phyloP scores from a whole-genome alignment of 169 alveolate genomes.

The Plasmodium billcollinsi region DNA sequence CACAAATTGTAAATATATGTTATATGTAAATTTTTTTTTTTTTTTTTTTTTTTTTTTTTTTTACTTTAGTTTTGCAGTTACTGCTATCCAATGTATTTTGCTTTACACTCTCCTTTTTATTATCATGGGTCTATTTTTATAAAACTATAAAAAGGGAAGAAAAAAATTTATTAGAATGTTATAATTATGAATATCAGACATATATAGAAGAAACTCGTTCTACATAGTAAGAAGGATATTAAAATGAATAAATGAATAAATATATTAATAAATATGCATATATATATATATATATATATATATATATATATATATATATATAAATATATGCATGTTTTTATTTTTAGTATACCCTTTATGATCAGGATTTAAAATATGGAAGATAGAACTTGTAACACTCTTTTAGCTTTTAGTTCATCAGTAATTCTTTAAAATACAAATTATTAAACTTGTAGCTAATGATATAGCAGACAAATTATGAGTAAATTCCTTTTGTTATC shows the following conservation, averaged over 20 bases:
- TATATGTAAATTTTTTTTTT: no score
- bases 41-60: conserved; percentile 13
- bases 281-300: neutral
- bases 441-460: no score
- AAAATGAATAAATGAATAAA: neutral
- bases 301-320: neutral
- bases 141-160: conserved; percentile 51
- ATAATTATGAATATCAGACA: conserved; percentile 36
- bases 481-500: neutral
- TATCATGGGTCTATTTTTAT: conserved; percentile 48
- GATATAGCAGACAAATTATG: no score
- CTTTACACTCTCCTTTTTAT: conserved; percentile 22
- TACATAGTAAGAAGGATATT: conserved; percentile 22
- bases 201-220: conserved; percentile 45
- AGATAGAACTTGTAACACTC: neutral
- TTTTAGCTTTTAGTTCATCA: no score
- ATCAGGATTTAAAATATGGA: neutral
- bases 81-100: conserved; percentile 12
- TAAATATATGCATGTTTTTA: conserved; percentile 3
- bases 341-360: conserved; percentile 66
- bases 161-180: conserved; percentile 29
- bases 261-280: neutral
- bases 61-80: conserved; percentile 41
- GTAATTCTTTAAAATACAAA: no score
- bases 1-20: neutral